Evolutionary conservation across 257 asterid species (phyloP), one percentile per base, ranked within the genome.

Genomic region (Nicotiana paniculata): DNA sequence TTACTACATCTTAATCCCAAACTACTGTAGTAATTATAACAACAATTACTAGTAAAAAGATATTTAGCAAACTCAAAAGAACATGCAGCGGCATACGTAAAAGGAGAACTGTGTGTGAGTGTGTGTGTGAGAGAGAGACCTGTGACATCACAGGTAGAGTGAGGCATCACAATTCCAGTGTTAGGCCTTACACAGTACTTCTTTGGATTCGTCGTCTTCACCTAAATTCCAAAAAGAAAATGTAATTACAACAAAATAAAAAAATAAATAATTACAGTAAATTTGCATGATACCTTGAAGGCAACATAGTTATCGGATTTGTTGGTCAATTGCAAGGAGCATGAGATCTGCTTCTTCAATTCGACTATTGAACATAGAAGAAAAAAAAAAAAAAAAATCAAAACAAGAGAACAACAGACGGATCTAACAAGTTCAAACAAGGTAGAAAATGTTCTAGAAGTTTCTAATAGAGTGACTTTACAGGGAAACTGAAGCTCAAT

Each of bases 181-280:
- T 96, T 96, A 6, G 99, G 99, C 90, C 98, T 89, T 85, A 96
- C 99, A 58, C 98, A 96, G 82, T 96, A 96, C 94, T 94, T 93
- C 91, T 92, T 96, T 8, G 99, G 99, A 86, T 96, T 96, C n/a
- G 99, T 96, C 28, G 99, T 96, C 86, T 96, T 96, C 88, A 96
- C 98, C 99, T 96, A 79, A 85, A 37, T 75, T 46, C 83, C 72
- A 82, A 76, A 72, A 69, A 10, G 3, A 48, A 74, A 24, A 24
- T 24, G 63, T 75, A 51, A 9, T 51, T 63, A 48, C 63, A 48
- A 51, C 51, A 51, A 48, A 51, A 13, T 0, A n/a, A 61, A 9
- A 17, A 67, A 9, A 4, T 4, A 77, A 69, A 8, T 10, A n/a
- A 8, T 26, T 26, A 9, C 16, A 51, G 80, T 15, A 6, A 32